A percentile compares a stretch with the other conserved stretches of the same genome.
phyloP scores from a whole-genome alignment of 345 rosid genomes.

The Lepidium africanum region DNA sequence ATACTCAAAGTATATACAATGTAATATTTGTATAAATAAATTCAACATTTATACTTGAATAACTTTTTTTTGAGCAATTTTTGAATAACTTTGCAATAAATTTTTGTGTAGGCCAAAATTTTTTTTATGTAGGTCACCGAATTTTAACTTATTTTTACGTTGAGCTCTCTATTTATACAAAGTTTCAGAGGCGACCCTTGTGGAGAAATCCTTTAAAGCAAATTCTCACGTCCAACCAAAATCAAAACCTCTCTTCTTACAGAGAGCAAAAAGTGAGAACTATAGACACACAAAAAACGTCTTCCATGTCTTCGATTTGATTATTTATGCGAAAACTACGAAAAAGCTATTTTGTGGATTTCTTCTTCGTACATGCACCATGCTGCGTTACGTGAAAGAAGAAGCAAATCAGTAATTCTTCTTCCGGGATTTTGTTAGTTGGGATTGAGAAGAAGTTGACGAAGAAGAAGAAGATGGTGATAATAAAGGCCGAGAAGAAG shows the following conservation, averaged over 20 bases:
- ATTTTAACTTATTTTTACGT: not conserved
- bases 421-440: not conserved
- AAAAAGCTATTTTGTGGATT: not conserved
- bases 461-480: not conserved
- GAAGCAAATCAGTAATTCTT: conserved; percentile 41
- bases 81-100: not conserved
- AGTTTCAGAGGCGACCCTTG: not conserved
- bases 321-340: not conserved
- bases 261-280: not conserved
- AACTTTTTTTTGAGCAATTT: not conserved
- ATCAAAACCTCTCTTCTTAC: conserved; percentile 11
- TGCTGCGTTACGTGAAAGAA: conserved; percentile 28
- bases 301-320: not conserved
- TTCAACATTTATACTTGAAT: not conserved
- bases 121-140: not conserved
- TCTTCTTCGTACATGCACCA: conserved; percentile 12
- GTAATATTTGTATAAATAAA: not conserved
- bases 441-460: not conserved
- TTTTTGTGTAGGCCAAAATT: not conserved
- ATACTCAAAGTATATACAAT: not conserved
- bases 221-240: conserved; percentile 6
- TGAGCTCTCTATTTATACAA: not conserved
- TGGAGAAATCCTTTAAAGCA: not conserved
- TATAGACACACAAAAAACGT: not conserved
- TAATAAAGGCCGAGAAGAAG: not conserved